These are phyloP conservation scores for Gossypium australe DNA, from an alignment of 345 rosid genomes.

Conservation along the genomic window DNA sequence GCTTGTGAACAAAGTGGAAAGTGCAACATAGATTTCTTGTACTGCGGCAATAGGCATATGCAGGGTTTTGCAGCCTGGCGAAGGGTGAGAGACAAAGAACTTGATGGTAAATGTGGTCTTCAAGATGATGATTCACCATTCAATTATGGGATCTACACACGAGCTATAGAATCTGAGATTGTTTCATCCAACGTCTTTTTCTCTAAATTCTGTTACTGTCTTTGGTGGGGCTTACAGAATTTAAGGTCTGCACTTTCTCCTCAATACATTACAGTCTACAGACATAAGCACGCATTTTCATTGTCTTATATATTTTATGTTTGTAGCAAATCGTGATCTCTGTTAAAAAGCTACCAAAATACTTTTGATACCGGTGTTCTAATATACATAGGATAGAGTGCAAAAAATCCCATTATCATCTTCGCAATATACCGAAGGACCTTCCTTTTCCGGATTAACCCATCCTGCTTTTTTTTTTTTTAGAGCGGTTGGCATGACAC, in stretches of 20 bases:
- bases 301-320: neutral
- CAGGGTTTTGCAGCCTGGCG: constrained; percentile 50
- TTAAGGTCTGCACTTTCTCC: constrained; percentile 45
- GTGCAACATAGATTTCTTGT: constrained; percentile 46
- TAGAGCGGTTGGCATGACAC: no score
- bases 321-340: neutral
- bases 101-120: constrained; percentile 36
- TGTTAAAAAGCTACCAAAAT: neutral
- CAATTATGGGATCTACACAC: constrained; percentile 68
- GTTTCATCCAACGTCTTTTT: constrained; percentile 40
- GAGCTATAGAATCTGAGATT: constrained; percentile 59
- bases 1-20: constrained; percentile 44
- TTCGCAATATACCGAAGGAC: no score
- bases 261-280: neutral
- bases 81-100: constrained; percentile 33
- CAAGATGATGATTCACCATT: constrained; percentile 29
- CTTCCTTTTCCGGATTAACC: no score
- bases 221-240: constrained; percentile 95
- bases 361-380: neutral
- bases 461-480: no score
- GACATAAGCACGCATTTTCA: neutral
- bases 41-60: constrained; percentile 54
- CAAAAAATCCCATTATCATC: no score
- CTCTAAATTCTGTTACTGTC: constrained; percentile 69
- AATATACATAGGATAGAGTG: no score